Conservation (phyloP, 164 flowering plant genomes). For the Warburgia ugandensis region DNA sequence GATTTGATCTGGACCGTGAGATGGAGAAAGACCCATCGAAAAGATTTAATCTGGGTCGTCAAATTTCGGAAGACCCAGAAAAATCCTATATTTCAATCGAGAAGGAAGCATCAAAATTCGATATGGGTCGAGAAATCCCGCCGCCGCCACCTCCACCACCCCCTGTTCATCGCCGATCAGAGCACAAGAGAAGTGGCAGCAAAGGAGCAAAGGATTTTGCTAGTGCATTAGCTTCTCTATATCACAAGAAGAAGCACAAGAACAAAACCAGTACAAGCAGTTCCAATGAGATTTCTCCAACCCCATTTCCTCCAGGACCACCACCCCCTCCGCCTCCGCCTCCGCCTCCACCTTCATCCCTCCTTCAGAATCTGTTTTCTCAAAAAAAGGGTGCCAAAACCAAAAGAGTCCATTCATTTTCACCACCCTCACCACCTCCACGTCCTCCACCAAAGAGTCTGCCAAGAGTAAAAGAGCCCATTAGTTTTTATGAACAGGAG, state of each 20-base stretch:
- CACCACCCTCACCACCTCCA: slow-evolving; percentile 27
- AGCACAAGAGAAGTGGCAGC: slow-evolving; percentile 32
- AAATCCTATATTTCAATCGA: too few species aligned
- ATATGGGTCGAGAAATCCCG: too few species aligned
- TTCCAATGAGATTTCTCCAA: slow-evolving; percentile 11
- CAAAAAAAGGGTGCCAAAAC: slow-evolving; percentile 20
- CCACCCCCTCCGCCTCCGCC: slow-evolving; percentile 44
- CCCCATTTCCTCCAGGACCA: slow-evolving; percentile 3
- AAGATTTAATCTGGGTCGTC: too few species aligned
- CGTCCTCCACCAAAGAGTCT: slow-evolving; percentile 16
- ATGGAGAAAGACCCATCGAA: too few species aligned
- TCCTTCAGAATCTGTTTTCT: slow-evolving; percentile 24
- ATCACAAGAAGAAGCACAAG: slow-evolving; percentile 41
- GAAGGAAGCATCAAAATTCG: too few species aligned
- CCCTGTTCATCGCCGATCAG: slow-evolving; percentile 4
- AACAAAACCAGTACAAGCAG: slow-evolving; percentile 21
- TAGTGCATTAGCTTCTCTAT: slow-evolving; percentile 47
- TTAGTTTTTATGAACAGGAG: background rate
- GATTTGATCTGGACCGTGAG: too few species aligned
- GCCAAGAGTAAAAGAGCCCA: slow-evolving; percentile 12
- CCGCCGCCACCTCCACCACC: slow-evolving; percentile 11
- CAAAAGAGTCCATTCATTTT: slow-evolving; percentile 22
- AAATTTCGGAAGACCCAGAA: too few species aligned
- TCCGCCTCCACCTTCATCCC: slow-evolving; percentile 33
- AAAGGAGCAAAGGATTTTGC: slow-evolving; percentile 56